Evolutionary conservation across 2,329 filamentous ascomycete species (phyloP).

Genomic region (Biscogniauxia mediterranea): DNA sequence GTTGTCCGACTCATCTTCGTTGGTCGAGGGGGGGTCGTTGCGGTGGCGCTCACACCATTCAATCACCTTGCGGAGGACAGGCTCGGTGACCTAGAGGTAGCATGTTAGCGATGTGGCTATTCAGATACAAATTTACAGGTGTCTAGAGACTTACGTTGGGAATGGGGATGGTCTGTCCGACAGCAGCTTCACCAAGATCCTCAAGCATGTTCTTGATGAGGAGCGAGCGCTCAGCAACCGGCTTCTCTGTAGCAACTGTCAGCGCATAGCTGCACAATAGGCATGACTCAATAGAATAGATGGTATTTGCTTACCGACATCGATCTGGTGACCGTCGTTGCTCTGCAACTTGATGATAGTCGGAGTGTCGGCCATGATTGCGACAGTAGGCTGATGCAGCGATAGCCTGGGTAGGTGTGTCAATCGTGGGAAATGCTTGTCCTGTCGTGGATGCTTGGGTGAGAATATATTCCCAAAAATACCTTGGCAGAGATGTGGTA

Average conservation of each 20-base stretch:
- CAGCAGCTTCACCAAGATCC: slow-evolving; percentile 70
- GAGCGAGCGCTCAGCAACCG: slow-evolving; percentile 85
- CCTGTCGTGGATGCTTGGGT: background rate
- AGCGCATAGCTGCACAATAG: slow-evolving; percentile 12
- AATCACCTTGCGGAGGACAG: slow-evolving; percentile 91
- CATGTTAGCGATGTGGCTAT: background rate
- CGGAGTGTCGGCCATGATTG: background rate
- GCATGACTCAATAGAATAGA: background rate
- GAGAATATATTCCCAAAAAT: background rate
- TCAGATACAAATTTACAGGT: background rate
- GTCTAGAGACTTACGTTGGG: slow-evolving; percentile 61
- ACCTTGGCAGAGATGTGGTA: no score
- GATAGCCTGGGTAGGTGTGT: background rate
- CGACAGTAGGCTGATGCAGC: background rate
- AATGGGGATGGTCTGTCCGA: slow-evolving; percentile 76
- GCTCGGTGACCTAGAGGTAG: slow-evolving; percentile 72
- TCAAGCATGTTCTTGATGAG: slow-evolving; percentile 99
- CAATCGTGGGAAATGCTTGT: background rate
- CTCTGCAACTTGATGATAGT: background rate
- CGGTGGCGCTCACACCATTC: slow-evolving; percentile 98
- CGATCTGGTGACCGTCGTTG: background rate
- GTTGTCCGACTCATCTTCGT: slow-evolving; percentile 88
- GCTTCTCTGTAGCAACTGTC: slow-evolving; percentile 57
- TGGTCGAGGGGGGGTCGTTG: slow-evolving; percentile 75
- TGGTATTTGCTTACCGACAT: background rate